Conservation (phyloP, 2,329 filamentous ascomycete genomes). For the Lasiodiplodia sp. region DNA sequence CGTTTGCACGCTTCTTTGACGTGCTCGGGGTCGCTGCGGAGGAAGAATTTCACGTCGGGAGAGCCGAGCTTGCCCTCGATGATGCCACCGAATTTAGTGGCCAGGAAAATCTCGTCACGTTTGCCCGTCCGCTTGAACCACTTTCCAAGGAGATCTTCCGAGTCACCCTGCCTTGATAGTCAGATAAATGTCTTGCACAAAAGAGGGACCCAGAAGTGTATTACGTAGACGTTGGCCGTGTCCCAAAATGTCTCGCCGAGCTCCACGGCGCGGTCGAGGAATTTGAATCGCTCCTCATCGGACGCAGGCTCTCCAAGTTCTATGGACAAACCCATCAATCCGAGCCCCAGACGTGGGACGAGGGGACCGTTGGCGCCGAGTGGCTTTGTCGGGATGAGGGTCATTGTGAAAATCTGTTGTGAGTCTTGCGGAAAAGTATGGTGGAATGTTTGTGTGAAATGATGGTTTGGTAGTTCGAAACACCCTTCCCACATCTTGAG, state of each 20-base stretch:
- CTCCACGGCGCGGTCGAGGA: conserved; percentile 38
- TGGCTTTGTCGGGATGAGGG: neutral
- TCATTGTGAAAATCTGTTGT: neutral
- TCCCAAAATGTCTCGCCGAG: conserved; percentile 41
- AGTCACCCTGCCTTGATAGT: conserved; percentile 38
- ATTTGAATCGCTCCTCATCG: conserved; percentile 35
- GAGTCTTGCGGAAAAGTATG: neutral
- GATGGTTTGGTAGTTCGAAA: neutral
- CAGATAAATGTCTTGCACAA: neutral
- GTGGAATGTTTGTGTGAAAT: neutral
- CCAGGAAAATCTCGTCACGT: conserved; percentile 43
- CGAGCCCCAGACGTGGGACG: neutral
- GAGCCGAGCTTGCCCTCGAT: conserved; percentile 7
- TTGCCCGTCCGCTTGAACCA: conserved; percentile 40
- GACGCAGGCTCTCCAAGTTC: neutral
- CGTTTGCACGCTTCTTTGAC: conserved; percentile 48
- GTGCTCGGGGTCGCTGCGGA: conserved; percentile 49
- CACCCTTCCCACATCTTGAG: neutral
- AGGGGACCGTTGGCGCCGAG: neutral
- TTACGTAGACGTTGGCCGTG: conserved; percentile 35
- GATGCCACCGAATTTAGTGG: conserved; percentile 60
- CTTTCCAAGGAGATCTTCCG: conserved; percentile 42
- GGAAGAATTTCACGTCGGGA: conserved; percentile 17
- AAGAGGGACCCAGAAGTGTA: neutral
- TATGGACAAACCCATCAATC: neutral